Conservation (phyloP, 106 monocot genomes). For the Ottelia alismoides region DNA sequence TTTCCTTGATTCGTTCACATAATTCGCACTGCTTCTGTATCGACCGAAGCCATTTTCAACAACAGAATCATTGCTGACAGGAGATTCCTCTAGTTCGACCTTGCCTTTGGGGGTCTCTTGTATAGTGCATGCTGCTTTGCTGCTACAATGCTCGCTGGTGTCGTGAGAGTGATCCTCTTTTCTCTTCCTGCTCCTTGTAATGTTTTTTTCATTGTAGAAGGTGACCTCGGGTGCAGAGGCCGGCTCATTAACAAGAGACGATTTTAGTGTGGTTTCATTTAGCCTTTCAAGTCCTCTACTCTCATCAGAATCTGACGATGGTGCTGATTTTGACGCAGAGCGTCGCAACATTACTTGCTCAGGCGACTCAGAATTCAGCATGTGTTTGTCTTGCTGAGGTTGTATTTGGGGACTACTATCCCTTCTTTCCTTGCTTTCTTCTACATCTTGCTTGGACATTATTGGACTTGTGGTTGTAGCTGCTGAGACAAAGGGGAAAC, state of each 20-base stretch:
- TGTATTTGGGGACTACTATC: conserved; percentile 1
- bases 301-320: conserved; percentile 27
- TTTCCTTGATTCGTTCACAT: conserved; percentile 56
- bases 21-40: conserved; percentile 20
- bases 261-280: conserved; percentile 13
- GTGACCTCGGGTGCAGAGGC: conserved; percentile 1
- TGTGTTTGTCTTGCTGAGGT: conserved; percentile 3
- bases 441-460: neutral
- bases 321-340: conserved; percentile 13
- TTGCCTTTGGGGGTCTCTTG: conserved; percentile 9
- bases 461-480: conserved; percentile 9
- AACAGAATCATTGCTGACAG: conserved; percentile 12
- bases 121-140: too few relatives aligned
- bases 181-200: conserved; percentile 27
- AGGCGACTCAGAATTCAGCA: conserved; percentile 9
- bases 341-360: neutral
- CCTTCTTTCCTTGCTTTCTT: conserved; percentile 6
- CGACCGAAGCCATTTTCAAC: conserved; percentile 28
- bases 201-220: conserved; percentile 10
- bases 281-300: conserved; percentile 11
- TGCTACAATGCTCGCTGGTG: conserved; percentile 76
- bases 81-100: conserved; percentile 11
- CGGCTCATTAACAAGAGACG: neutral
- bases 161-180: conserved; percentile 64
- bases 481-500: conserved; percentile 31